Percentiles rank a stretch among this genome's conserved stretches.
Evolutionary conservation across 305 asterid genomes (phyloP).

Genomic region (Lippia alba): DNA sequence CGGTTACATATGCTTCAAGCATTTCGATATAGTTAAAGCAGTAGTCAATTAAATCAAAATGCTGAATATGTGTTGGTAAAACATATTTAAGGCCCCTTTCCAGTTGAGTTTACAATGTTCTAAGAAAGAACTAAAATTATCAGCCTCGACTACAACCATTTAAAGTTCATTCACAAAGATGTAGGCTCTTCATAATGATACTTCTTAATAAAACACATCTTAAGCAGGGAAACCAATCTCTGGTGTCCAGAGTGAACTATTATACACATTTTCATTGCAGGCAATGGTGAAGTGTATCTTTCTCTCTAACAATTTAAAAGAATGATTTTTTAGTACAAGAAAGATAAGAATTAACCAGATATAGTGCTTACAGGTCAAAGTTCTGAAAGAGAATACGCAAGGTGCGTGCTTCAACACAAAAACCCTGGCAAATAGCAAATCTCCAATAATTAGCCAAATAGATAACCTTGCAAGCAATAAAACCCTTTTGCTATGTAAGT

Average conservation of each 20-base stretch:
- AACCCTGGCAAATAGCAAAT: slow-evolving; percentile 65
- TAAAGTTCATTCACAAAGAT: slow-evolving; percentile 8
- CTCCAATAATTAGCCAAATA: slow-evolving; percentile 33
- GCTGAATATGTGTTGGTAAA: no score
- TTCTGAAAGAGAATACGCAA: slow-evolving; percentile 86
- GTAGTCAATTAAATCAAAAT: no score
- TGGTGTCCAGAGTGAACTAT: neutral
- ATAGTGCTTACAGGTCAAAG: slow-evolving; percentile 88
- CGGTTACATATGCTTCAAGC: no score
- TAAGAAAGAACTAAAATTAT: neutral
- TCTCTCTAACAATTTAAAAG: slow-evolving; percentile 4
- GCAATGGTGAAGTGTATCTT: slow-evolving; percentile 7
- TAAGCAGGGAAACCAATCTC: slow-evolving; percentile 13
- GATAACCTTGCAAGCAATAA: slow-evolving; percentile 23
- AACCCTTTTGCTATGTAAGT: slow-evolving; percentile 25
- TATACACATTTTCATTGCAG: neutral
- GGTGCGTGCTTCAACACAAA: slow-evolving; percentile 98
- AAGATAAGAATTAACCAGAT: slow-evolving; percentile 28
- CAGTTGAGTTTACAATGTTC: no score
- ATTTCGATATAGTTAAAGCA: no score
- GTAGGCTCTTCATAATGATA: neutral
- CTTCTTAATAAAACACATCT: slow-evolving; percentile 8
- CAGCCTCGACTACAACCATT: neutral
- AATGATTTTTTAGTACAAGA: slow-evolving; percentile 28
- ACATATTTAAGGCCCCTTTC: no score